Evolutionary conservation across 257 asterid genomes (phyloP).

Genomic region (Gardenia jasminoides): DNA sequence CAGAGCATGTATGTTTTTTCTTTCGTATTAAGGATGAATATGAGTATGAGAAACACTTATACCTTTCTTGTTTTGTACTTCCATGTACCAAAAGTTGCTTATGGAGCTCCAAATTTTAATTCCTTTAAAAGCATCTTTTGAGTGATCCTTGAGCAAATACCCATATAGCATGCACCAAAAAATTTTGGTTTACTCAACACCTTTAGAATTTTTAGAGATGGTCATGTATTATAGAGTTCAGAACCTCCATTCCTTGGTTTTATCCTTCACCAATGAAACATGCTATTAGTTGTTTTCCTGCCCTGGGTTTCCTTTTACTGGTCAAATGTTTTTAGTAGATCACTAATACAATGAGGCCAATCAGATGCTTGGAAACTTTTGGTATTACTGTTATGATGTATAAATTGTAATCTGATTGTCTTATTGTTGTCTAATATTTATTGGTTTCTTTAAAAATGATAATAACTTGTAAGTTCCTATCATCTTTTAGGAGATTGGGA

Average conservation of each 20-base stretch:
- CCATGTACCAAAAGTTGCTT: background rate
- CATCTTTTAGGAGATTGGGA: constrained; percentile 57
- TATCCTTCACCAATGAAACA: background rate
- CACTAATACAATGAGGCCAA: background rate
- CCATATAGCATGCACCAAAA: background rate
- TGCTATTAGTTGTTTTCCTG: background rate
- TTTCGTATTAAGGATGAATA: constrained; percentile 3
- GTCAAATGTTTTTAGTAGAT: background rate
- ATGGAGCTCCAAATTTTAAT: background rate
- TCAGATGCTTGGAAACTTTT: background rate
- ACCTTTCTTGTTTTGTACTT: background rate
- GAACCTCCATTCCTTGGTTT: background rate
- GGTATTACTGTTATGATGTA: background rate
- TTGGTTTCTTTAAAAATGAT: background rate
- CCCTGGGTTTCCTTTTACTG: background rate
- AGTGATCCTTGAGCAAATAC: background rate
- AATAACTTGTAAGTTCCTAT: constrained; percentile 8
- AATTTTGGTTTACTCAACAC: background rate
- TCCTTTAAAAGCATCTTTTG: background rate
- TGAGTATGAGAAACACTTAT: background rate
- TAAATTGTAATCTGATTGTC: background rate
- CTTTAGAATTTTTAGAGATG: background rate
- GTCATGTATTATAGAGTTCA: background rate
- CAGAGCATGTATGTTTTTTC: constrained; percentile 56
- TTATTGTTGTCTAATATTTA: background rate